Evolutionary conservation across 257 asterid species (phyloP), one percentile per base, ranked within the genome.

Genomic region (Ilex asprella): DNA sequence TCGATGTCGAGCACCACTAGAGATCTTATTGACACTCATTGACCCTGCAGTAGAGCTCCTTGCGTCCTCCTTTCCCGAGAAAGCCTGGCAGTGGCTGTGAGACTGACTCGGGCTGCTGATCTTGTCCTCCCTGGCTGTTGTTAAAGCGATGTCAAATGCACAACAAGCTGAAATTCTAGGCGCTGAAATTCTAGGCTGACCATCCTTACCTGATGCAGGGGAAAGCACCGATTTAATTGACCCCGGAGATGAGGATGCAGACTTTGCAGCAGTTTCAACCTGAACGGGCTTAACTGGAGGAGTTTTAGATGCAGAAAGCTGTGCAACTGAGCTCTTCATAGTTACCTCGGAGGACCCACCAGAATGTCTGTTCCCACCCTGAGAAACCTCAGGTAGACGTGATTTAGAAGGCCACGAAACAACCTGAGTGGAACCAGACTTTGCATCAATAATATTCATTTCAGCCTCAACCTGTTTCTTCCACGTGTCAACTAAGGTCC

Each of bases 401-500:
- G 79, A 64, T 62, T 78, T 75, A n/a, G 86, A 78, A 58, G 78
- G 55, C 79, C 86, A 76, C 1, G 61, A 58, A 55, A 55, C 71
- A 50, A 65, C 63, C 44, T 72, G 86, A 31, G 67, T 70, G 54
- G 87, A 65, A 30, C 70, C 75, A 50, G 84, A 66, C 55, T 82
- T 76, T 21, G 82, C 76, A 52, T 83, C 90, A 21, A 69, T 68
- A 39, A 72, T 58, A 30, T 66, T 82, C 88, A 82, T 80, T 78
- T 83, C 89, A 52, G 84, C 82, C 66, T 80, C 86, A 10, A 83
- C 89, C 4, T 84, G 81, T 71, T 83, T 83, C 77, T 83, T 83
- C 89, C 89, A 83, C 10, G 84, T 80, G 66, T 80, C 86, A 47
- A 83, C 89, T 70, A 83, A 69, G 69, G 78, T 64, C 43, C 84